These are phyloP conservation scores for Aegilops bicornis DNA, from an alignment of 176 grass and related monocot species.

Conservation along the genomic window DNA sequence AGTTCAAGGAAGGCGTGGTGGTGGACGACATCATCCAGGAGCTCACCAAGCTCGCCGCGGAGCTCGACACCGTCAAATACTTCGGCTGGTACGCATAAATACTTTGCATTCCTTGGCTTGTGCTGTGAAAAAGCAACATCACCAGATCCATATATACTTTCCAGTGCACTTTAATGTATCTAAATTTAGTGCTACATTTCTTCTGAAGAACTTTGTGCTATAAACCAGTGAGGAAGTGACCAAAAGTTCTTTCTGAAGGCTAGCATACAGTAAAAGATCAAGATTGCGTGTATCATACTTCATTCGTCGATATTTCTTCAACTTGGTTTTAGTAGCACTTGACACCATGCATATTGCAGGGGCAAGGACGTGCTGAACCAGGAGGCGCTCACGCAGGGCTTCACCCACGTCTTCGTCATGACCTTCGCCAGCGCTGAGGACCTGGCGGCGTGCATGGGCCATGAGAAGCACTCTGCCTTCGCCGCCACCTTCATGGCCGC, in stretches of 20 bases:
- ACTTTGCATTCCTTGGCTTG: neutral
- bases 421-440: conserved; percentile 38
- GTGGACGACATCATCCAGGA: conserved; percentile 49
- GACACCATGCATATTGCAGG: conserved; percentile 11
- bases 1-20: conserved; percentile 50
- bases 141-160: neutral
- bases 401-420: conserved; percentile 48
- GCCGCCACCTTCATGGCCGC: conserved; percentile 53
- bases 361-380: conserved; percentile 25
- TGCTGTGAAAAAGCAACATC: neutral
- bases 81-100: conserved; percentile 59
- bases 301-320: neutral
- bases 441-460: conserved; percentile 38
- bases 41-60: conserved; percentile 38
- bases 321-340: neutral
- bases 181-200: neutral
- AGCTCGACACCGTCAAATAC: conserved; percentile 48
- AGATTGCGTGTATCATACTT: neutral
- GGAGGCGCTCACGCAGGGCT: conserved; percentile 44
- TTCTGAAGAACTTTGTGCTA: neutral
- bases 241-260: neutral
- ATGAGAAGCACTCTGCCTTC: conserved; percentile 44
- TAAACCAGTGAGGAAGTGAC: neutral
- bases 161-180: neutral
- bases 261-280: neutral